phyloP scores from a whole-genome alignment of 139 green algal genomes.

The Astrephomene gubernaculifera region DNA sequence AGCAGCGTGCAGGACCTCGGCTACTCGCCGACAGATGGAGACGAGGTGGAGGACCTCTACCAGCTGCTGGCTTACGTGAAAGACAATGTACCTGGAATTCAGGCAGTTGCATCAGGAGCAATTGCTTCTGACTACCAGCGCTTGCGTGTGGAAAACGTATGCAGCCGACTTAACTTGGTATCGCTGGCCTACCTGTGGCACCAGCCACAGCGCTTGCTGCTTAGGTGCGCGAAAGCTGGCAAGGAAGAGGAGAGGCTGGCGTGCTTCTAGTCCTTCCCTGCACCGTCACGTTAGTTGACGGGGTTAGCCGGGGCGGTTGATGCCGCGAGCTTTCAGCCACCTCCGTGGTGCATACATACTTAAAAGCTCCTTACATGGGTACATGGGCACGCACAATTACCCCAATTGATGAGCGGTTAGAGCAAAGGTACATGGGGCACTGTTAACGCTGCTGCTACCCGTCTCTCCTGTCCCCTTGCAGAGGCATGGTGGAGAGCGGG shows the following conservation, averaged over 20 bases:
- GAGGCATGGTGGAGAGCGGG: slow-evolving; percentile 72
- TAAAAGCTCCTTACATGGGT: too few species aligned
- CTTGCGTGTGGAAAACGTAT: slow-evolving; percentile 94
- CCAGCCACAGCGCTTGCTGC: slow-evolving; percentile 82
- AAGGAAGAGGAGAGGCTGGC: too few species aligned
- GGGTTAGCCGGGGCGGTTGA: too few species aligned
- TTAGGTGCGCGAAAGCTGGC: too few species aligned
- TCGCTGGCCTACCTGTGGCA: slow-evolving; percentile 95
- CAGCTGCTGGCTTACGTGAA: slow-evolving; percentile 81
- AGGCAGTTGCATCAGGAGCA: slow-evolving; percentile 88
- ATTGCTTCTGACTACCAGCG: slow-evolving; percentile 98
- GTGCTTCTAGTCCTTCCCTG: too few species aligned
- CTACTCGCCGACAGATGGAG: slow-evolving; percentile 78
- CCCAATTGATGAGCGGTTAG: too few species aligned
- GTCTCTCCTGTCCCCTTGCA: slow-evolving; percentile 39
- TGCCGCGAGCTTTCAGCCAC: too few species aligned
- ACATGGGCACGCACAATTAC: too few species aligned
- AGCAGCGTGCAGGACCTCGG: slow-evolving; percentile 69
- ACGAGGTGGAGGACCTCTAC: slow-evolving; percentile 96
- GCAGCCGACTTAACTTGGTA: slow-evolving; percentile 82
- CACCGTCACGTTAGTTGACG: too few species aligned
- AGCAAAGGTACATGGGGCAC: too few species aligned
- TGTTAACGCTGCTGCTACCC: too few species aligned
- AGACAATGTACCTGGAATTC: slow-evolving; percentile 42
- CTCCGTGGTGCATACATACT: too few species aligned